Percentiles rank a stretch among this genome's conserved stretches.
Evolutionary conservation across 148 eudicot species (phyloP).

Genomic region (Rhododendron vialii): DNA sequence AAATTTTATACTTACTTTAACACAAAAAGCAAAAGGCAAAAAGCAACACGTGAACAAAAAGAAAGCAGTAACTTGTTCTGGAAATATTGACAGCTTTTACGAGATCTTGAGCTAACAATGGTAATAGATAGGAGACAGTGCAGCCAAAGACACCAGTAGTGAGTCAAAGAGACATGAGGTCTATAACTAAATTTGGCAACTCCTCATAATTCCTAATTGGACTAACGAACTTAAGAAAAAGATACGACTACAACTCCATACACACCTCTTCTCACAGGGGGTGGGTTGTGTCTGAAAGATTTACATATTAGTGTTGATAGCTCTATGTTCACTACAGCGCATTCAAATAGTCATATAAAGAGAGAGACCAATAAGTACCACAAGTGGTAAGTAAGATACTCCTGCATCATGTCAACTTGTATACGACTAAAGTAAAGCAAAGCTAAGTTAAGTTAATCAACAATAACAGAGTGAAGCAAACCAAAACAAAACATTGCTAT

Average conservation of each 20-base stretch:
- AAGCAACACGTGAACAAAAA: background rate
- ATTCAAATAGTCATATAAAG: background rate
- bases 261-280: background rate
- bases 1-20: background rate
- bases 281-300: background rate
- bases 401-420: background rate
- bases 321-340: background rate
- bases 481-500: background rate
- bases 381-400: too few species aligned
- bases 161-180: background rate
- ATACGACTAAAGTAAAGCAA: background rate
- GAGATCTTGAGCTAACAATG: background rate
- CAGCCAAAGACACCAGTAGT: background rate
- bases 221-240: background rate
- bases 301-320: background rate
- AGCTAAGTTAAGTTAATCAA: slow-evolving; percentile 3
- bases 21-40: background rate
- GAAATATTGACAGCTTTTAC: background rate
- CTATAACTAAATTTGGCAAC: background rate
- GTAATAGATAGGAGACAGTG: background rate
- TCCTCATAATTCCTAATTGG: background rate
- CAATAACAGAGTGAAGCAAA: background rate
- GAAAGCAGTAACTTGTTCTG: background rate
- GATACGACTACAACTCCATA: background rate
- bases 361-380: background rate